Conservation (phyloP, 805 yeast genomes). For the Priceomyces fermenticarens region DNA sequence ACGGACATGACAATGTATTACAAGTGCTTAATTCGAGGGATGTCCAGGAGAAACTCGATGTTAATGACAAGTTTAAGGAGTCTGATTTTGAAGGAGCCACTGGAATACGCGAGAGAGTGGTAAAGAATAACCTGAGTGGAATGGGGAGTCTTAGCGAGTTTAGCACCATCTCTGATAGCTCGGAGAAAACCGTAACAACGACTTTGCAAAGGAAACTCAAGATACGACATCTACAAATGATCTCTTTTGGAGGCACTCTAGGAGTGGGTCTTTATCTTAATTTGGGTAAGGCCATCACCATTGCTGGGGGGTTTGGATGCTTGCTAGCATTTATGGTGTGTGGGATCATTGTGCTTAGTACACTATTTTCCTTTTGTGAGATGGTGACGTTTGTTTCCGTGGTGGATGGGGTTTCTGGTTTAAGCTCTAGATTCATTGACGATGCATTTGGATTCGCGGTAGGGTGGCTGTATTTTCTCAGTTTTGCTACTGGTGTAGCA, state of each 20-base stretch:
- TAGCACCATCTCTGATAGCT: conserved; percentile 6
- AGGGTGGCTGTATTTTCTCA: conserved; percentile 72
- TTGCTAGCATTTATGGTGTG: conserved; percentile 62
- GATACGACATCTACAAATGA: conserved; percentile 71
- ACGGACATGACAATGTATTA: conserved; percentile 17
- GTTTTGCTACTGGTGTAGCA: conserved; percentile 70
- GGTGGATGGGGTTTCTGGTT: conserved; percentile 75
- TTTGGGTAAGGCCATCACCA: conserved; percentile 68
- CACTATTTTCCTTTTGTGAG: conserved; percentile 75
- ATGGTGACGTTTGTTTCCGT: conserved; percentile 77
- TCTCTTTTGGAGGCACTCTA: conserved; percentile 73
- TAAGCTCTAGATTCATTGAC: conserved; percentile 71
- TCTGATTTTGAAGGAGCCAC: conserved; percentile 1
- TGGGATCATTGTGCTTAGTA: conserved; percentile 63
- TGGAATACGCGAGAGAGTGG: not conserved
- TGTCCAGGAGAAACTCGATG: conserved; percentile 25
- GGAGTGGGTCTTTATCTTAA: conserved; percentile 74
- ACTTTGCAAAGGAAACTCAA: conserved; percentile 55
- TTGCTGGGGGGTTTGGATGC: conserved; percentile 78
- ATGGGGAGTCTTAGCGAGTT: conserved; percentile 1
- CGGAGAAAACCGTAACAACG: conserved; percentile 4
- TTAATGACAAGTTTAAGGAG: conserved; percentile 12
- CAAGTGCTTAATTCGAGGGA: conserved; percentile 23
- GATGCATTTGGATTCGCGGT: conserved; percentile 75
- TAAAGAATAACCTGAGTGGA: conserved; percentile 4